Percentiles rank a stretch among this genome's conserved stretches.
Conservation (phyloP, 78 protist species). For the Dictyostelium firmibasis region DNA sequence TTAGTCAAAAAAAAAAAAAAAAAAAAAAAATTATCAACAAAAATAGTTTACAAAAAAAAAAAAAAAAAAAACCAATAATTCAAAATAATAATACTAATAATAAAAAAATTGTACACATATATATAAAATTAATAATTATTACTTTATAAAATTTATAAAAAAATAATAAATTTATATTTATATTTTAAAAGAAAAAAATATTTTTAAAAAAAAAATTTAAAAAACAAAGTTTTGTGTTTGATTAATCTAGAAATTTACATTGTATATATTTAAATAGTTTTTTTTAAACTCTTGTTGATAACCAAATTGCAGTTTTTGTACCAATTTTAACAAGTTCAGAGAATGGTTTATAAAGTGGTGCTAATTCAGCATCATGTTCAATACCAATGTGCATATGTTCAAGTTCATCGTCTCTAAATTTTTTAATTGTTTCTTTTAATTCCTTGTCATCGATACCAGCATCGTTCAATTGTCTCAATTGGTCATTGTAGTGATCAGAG, state of each 20-base stretch:
- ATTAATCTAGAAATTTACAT: neutral
- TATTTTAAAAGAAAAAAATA: too few species aligned
- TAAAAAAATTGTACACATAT: too few species aligned
- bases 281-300: slow-evolving; percentile 69
- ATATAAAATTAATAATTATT: too few species aligned
- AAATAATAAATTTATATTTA: too few species aligned
- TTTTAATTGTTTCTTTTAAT: slow-evolving; percentile 62
- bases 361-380: slow-evolving; percentile 84
- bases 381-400: slow-evolving; percentile 85
- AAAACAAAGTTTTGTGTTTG: neutral
- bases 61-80: too few species aligned
- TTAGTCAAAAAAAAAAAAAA: too few species aligned
- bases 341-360: slow-evolving; percentile 76
- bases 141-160: too few species aligned
- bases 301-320: slow-evolving; percentile 76
- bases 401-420: slow-evolving; percentile 90
- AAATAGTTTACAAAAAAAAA: too few species aligned
- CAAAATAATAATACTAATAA: too few species aligned
- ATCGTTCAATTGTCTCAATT: slow-evolving; percentile 77
- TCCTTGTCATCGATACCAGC: slow-evolving; percentile 33
- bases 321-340: slow-evolving; percentile 70
- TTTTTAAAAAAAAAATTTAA: too few species aligned
- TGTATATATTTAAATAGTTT: neutral
- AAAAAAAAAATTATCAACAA: neutral
- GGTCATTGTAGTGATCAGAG: slow-evolving; percentile 89